Evolutionary conservation across 352 stramenopile species (phyloP), one percentile per base, ranked within the genome.

Genomic region (Pythium grandisporangium): DNA sequence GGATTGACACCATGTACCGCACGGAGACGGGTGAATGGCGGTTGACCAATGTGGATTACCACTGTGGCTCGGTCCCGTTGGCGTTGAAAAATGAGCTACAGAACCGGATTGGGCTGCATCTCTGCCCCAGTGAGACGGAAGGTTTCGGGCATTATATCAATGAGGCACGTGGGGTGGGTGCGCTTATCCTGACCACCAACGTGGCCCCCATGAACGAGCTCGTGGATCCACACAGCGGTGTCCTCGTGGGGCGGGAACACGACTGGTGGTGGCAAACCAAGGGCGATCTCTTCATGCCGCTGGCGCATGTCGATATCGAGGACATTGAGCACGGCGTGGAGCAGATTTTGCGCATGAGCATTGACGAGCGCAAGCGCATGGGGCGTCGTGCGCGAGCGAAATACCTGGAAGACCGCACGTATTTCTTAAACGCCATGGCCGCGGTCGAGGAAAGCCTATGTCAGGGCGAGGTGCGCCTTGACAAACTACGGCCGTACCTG

Each of bases 131-230:
- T 36, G 70, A 83, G 50, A 84, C 67, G 10, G 77, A 90, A 53
- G 77, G 73, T 14, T 93, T 90, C 41, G 71, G 79, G 24, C 79
- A 93, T 52, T 88, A 88, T 41, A 89, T 93, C 51, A 93, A 93
- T 45, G 71, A 90, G 46, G 79, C 79, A 14, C 73, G 79, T 21
- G 86, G 76, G 42, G 64, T 70, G 8, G 76, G 71, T 10, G 79
- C 74, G 13, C 55, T 93, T 4, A 76, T 85, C 36, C 23, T 93
- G 35, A 88, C 79, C 26, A 82, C 73, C 17, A 69, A 93, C 46
- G 79, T 84, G 20, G 61, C 73, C 12, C 76, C 79, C 4, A 93
- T 90, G 79, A 93, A 93, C 50, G 79, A 93, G 44, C 63, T 93
- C 11, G 65, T 93, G 36, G 79, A 90, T 45, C 55, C 69, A 14